Conservation (phyloP, 768 basidiomycete genomes). For the Trametes punicea region DNA sequence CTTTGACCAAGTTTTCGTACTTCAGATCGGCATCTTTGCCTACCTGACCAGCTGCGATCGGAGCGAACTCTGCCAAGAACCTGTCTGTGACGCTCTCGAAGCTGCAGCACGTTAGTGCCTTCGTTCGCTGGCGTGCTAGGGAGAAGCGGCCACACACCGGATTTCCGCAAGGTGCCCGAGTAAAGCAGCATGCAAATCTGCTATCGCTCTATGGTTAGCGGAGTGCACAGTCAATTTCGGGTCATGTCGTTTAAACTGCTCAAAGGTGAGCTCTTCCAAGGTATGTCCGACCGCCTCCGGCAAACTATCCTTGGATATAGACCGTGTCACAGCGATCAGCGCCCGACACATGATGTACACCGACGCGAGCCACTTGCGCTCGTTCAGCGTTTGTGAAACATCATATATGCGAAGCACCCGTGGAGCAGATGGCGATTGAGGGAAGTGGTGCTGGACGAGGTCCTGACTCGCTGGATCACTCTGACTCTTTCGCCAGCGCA, state of each 20-base stretch:
- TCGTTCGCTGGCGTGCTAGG: not conserved
- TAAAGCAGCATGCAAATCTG: constrained; percentile 80
- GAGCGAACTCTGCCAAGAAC: constrained; percentile 75
- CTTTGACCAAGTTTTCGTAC: constrained; percentile 82
- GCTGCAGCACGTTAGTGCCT: constrained; percentile 34
- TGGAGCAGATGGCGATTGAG: constrained; percentile 34
- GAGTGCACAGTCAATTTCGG: constrained; percentile 62
- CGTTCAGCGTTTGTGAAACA: constrained; percentile 50
- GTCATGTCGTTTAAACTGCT: constrained; percentile 74
- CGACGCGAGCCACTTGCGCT: constrained; percentile 77
- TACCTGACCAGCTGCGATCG: constrained; percentile 70
- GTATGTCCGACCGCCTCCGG: constrained; percentile 74
- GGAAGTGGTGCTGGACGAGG: constrained; percentile 47
- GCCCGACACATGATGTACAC: constrained; percentile 90
- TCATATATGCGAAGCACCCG: constrained; percentile 43
- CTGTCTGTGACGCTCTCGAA: constrained; percentile 93
- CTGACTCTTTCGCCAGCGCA: constrained; percentile 82
- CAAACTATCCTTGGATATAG: constrained; percentile 71
- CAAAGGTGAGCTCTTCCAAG: constrained; percentile 87
- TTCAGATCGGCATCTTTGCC: constrained; percentile 77
- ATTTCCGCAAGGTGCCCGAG: constrained; percentile 79
- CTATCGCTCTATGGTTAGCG: constrained; percentile 75
- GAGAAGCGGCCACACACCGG: constrained; percentile 47
- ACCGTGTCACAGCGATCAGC: constrained; percentile 71
- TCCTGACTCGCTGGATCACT: constrained; percentile 51